Conservation (phyloP, 345 rosid species). For the Eucalyptus grandis region DNA sequence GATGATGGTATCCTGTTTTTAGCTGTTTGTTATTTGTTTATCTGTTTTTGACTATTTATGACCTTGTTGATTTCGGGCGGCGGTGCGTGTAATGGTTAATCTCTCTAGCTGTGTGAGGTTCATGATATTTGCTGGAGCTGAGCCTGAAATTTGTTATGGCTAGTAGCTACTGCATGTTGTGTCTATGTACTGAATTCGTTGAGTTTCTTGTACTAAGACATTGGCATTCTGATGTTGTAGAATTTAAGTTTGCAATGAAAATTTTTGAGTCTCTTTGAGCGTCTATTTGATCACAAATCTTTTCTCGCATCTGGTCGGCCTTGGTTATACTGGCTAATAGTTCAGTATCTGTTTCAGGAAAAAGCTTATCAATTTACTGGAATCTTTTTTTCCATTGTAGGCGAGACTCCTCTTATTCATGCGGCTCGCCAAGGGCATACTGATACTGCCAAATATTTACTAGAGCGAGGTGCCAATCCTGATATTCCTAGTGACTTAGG, state of each 20-base stretch:
- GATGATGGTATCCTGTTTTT: constrained; percentile 50
- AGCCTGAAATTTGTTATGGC: not conserved
- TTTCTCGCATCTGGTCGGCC: not conserved
- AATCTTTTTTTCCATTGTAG: constrained; percentile 14
- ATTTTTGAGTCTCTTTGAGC: not conserved
- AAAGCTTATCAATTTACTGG: not conserved
- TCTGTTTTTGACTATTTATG: not conserved
- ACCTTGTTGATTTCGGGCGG: not conserved
- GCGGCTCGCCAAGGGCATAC: constrained; percentile 92
- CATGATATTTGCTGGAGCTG: not conserved
- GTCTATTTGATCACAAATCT: not conserved
- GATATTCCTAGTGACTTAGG: constrained; percentile 70
- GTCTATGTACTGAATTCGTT: not conserved
- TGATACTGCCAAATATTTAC: constrained; percentile 59
- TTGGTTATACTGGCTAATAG: not conserved
- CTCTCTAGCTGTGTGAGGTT: not conserved
- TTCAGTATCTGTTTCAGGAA: not conserved
- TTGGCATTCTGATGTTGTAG: not conserved
- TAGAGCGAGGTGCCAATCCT: constrained; percentile 71
- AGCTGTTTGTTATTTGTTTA: not conserved
- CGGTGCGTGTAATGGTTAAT: not conserved
- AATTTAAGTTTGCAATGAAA: not conserved
- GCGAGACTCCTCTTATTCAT: constrained; percentile 89
- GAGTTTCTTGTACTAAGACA: not conserved
- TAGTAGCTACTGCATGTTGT: not conserved